Evolutionary conservation across 441 rosid genomes (phyloP).

Genomic region (Cnidoscolus chayamansa): DNA sequence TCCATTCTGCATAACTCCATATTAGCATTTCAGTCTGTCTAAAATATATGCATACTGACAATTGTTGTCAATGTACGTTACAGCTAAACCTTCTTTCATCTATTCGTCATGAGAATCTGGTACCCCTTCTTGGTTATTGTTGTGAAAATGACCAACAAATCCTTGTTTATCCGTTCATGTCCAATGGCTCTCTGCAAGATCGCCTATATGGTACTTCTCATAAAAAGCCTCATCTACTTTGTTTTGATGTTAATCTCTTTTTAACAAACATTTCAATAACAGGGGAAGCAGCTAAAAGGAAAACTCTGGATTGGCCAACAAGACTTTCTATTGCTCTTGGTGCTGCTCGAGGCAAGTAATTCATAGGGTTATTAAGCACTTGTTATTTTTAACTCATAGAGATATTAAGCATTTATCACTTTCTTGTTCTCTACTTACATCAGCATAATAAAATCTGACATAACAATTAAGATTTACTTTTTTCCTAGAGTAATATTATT

Average conservation of each 20-base stretch:
- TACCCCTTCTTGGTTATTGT: slow-evolving; percentile 72
- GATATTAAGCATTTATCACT: slow-evolving; percentile 1
- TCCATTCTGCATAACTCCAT: not conserved
- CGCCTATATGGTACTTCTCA: slow-evolving; percentile 60
- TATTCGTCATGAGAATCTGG: slow-evolving; percentile 60
- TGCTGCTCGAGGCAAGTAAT: slow-evolving; percentile 61
- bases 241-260: slow-evolving; percentile 5
- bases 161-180: slow-evolving; percentile 73
- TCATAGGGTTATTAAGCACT: slow-evolving; percentile 3
- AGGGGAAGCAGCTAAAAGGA: slow-evolving; percentile 71
- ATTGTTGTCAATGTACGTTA: slow-evolving; percentile 19
- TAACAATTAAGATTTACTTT: not conserved
- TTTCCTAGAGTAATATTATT: not conserved
- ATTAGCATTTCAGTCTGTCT: not conserved
- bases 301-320: slow-evolving; percentile 72
- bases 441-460: not conserved
- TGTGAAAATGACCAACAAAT: slow-evolving; percentile 71
- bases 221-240: slow-evolving; percentile 4
- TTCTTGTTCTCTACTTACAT: not conserved
- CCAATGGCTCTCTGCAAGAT: slow-evolving; percentile 77
- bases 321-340: slow-evolving; percentile 76
- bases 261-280: slow-evolving; percentile 22
- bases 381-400: not conserved
- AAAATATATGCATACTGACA: slow-evolving; percentile 12
- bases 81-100: slow-evolving; percentile 71